These are phyloP conservation scores for Dendrocalamus latiflorus DNA, from an alignment of 202 grass and related monocot genomes.

Conservation along the genomic window DNA sequence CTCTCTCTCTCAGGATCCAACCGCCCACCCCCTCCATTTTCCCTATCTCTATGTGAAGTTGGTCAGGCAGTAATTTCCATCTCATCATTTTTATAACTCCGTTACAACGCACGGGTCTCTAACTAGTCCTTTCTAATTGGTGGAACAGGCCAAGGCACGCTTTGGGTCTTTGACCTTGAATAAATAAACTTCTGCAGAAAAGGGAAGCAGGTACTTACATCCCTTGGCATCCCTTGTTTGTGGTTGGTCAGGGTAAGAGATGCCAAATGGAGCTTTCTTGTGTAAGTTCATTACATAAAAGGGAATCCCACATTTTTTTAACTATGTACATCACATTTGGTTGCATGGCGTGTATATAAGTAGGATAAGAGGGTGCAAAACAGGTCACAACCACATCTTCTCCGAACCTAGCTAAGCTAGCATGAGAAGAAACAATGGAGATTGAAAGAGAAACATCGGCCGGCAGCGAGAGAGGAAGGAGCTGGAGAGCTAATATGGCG, in stretches of 20 bases:
- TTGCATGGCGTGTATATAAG: conserved; percentile 19
- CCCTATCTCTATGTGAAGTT: too few relatives aligned
- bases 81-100: too few relatives aligned
- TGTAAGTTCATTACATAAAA: background rate
- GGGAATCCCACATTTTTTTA: background rate
- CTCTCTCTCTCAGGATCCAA: too few relatives aligned
- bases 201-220: background rate
- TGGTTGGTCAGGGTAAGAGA: background rate
- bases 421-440: conserved; percentile 38
- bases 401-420: background rate
- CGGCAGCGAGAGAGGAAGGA: conserved; percentile 25
- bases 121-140: too few relatives aligned
- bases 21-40: too few relatives aligned
- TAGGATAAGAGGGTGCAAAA: background rate
- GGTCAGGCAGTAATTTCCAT: too few relatives aligned
- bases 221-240: background rate
- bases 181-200: background rate
- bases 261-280: conserved; percentile 26
- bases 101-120: too few relatives aligned
- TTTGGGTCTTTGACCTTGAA: too few relatives aligned
- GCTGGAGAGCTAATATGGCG: conserved; percentile 20
- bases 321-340: background rate
- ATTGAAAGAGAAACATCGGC: conserved; percentile 23
- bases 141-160: too few relatives aligned
- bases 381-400: background rate